Base-by-base conservation (phyloP, 169 alveolate species). In the Plasmodium vivax region DNA sequence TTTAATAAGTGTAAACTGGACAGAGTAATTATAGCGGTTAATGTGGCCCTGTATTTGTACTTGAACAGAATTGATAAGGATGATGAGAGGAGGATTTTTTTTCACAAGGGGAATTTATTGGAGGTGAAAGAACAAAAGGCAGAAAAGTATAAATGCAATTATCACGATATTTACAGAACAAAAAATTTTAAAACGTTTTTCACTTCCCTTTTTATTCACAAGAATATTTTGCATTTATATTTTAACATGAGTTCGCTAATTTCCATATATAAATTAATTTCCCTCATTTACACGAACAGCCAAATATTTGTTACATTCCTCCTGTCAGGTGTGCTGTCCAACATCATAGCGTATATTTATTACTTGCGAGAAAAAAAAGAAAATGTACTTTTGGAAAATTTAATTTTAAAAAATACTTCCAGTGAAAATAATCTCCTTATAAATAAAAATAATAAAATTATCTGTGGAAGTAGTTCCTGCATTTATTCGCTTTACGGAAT, bases 81-180 rank as follows among this genome's bases (percentile, higher is more conserved):
- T 80, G 90, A 80, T 41, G 94, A 90, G 72, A 90, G 56, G 38
- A 90, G 58, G 72, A 80, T 90, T 5, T 90, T 38, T 90, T 90
- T 90, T 90, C 54, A 58, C 82, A 90, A 90, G 34, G 94, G 94
- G n/a, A 90, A 45, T 80, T 79, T 88, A 36, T n/a, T 88, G 72
- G 71, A 90, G 38, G 90, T 43, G 51, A 62, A 90, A 62, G 84
- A 90, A 74, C 94, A 90, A 27, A 90, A 58, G 73, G 71, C 82
- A n/a, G 94, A 80, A 90, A 90, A 90, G 41, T 90, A 90, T 51
- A 80, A 90, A 90, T 90, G 94, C 62, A 90, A 90, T 90, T 90
- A 90, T 80, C 23, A 79, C 82, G 94, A 90, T 80, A 38, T 90
- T 36, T 90, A 90, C 56, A 90, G 80, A 79, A 90, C 82, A 79